A percentile compares a stretch with the other conserved stretches of the same genome.
phyloP scores from a whole-genome alignment of 345 rosid genomes.

The Psidium friedrichsthalianum region DNA sequence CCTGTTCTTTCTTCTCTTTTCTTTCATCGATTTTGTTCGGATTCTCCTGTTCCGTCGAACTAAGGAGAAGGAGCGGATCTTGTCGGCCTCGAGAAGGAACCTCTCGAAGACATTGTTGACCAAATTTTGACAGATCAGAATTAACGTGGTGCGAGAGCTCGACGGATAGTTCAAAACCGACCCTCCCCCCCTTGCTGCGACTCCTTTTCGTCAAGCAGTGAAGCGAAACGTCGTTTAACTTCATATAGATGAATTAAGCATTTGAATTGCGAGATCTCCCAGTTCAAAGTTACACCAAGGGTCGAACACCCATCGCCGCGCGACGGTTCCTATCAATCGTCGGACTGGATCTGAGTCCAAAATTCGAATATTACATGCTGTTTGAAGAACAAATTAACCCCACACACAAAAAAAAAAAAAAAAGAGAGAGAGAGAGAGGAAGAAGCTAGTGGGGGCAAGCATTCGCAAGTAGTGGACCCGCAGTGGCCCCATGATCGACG shows the following conservation, averaged over 20 bases:
- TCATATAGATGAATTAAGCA: background rate
- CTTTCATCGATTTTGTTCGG: background rate
- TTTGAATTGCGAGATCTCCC: background rate
- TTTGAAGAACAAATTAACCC: background rate
- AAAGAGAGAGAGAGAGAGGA: background rate
- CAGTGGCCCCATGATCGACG: background rate
- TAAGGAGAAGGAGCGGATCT: background rate
- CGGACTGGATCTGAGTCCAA: background rate
- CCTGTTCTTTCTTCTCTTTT: background rate
- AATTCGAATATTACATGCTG: background rate
- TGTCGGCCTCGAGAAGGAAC: background rate
- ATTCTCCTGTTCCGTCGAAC: background rate
- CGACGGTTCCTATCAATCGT: accelerated
- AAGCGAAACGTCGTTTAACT: no score
- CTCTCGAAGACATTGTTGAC: no score
- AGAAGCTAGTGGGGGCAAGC: background rate
- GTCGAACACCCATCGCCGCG: background rate
- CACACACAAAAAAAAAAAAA: background rate
- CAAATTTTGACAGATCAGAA: no score
- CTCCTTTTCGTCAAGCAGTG: no score
- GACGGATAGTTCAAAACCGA: no score
- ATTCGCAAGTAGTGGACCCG: background rate
- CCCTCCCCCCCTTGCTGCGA: no score
- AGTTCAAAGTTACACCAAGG: no score
- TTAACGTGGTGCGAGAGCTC: no score